Base-by-base conservation (phyloP, 1,284 basidiomycete species). In the Schizopora paradoxa region DNA sequence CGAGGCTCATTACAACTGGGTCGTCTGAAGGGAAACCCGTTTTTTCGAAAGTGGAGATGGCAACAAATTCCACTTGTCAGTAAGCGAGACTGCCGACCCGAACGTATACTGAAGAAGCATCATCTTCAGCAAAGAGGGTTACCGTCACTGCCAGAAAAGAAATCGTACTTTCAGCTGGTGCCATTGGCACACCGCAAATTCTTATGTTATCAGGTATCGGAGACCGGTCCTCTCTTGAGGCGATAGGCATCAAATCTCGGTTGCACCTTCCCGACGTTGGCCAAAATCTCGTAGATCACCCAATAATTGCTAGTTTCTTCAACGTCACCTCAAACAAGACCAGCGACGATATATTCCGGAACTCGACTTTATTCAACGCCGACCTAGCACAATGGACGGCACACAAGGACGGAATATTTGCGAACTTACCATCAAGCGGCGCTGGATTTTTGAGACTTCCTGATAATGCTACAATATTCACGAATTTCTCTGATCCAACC, bases 161-260 rank as follows among this genome's bases (percentile, higher is more conserved):
- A 32, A 61, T 68, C 36, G 61, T 68, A 27, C 48, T 68, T 13
- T 56, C 54, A 3, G 68, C 66, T 13, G 72, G 73, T 21, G 61
- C 77, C 1, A 63, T 87, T 38, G 79, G 82, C 22, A 80, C 74
- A 40, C 72, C 84, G 35, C 76, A 85, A 51, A 67, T 88, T 14
- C 67, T 89, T 32, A 73, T 83, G 70, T 66, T 79, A 6, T 85
- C 81, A 47, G 87, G 87, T 51, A 73, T 91, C 45, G 87, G 86
- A 0, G 82, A 84, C 2, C 61, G 58, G 42, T 73, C 75, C 40
- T 70, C 79, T 2, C 63, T 89, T 33, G 54, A 68, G 19, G 58
- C 60, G 5, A 72, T 77, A 21, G 75, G 75, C 37, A 74, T 90
- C 14, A 42, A 54, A 8, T 61, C 72, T 4, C 47, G 59, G 21